phyloP scores from a whole-genome alignment of 1,284 basidiomycete species.

The Trametes pubescens region DNA sequence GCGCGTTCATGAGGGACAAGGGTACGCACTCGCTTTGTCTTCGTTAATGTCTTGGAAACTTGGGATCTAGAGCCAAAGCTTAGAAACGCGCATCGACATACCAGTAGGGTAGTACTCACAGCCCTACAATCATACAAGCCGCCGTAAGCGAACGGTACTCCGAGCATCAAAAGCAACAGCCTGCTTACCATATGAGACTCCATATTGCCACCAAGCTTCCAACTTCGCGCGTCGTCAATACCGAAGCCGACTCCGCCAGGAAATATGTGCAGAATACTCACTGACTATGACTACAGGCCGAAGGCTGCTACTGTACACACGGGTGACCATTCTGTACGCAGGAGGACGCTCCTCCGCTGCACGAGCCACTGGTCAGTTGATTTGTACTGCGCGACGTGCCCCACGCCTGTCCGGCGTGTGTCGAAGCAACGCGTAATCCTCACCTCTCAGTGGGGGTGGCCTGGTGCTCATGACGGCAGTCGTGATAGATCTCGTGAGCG shows the following conservation, averaged over 20 bases:
- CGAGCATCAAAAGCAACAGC: not conserved
- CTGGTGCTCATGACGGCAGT: constrained; percentile 28
- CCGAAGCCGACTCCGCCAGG: not conserved
- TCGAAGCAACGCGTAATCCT: constrained; percentile 7
- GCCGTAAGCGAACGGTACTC: not conserved
- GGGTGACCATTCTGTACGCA: constrained; percentile 64
- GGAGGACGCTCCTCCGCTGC: constrained; percentile 48
- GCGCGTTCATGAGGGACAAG: not conserved
- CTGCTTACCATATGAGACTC: constrained; percentile 62
- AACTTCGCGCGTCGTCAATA: constrained; percentile 43
- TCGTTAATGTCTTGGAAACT: constrained; percentile 62
- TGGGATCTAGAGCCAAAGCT: constrained; percentile 53
- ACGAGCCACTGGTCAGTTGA: not conserved
- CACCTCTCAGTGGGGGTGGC: constrained; percentile 34
- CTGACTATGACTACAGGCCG: constrained; percentile 64
- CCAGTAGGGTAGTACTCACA: constrained; percentile 48
- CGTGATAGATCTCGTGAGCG: not conserved
- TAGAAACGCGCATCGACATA: not conserved
- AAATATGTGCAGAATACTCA: constrained; percentile 45
- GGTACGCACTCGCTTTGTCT: constrained; percentile 57
- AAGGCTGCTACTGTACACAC: constrained; percentile 61
- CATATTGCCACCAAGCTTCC: constrained; percentile 61
- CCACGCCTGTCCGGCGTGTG: not conserved
- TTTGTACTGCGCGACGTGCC: not conserved
- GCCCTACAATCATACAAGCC: constrained; percentile 47